A percentile compares a stretch with the other conserved stretches of the same genome.
Conservation (phyloP, 176 grass and related monocot genomes). For the Rhynchospora pubera region DNA sequence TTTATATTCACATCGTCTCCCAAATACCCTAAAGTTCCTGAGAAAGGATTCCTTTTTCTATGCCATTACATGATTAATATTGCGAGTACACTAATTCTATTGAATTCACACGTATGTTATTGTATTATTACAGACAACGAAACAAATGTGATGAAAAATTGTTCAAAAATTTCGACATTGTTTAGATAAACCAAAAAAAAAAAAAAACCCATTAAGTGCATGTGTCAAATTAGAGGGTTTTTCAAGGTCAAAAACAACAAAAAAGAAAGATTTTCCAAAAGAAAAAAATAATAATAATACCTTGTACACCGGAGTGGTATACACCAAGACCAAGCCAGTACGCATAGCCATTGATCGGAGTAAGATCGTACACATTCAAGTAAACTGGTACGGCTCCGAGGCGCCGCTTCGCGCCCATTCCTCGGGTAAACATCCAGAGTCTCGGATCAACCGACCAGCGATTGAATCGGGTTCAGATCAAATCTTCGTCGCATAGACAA, state of each 20-base stretch:
- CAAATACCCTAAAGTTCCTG: not conserved
- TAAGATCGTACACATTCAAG: slow-evolving; percentile 87
- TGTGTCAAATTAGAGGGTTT: not conserved
- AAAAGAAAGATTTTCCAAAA: not conserved
- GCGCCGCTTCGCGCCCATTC: no score
- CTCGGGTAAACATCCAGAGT: not conserved
- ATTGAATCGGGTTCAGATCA: not conserved
- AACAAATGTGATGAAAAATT: not conserved
- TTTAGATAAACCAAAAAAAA: not conserved
- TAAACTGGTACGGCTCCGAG: no score
- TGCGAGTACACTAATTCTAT: not conserved
- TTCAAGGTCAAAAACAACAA: not conserved
- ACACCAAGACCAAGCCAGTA: slow-evolving; percentile 79
- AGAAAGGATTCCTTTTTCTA: not conserved
- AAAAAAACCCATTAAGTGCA: not conserved
- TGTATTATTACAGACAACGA: not conserved
- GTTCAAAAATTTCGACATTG: not conserved
- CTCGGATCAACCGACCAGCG: not conserved
- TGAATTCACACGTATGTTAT: not conserved
- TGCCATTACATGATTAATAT: not conserved
- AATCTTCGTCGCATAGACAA: not conserved
- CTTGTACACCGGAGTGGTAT: slow-evolving; percentile 86
- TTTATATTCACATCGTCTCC: not conserved
- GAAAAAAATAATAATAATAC: not conserved
- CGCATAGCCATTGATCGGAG: slow-evolving; percentile 69